Conservation (phyloP, 2,329 filamentous ascomycete species). For the Colletotrichum chlorophyti region DNA sequence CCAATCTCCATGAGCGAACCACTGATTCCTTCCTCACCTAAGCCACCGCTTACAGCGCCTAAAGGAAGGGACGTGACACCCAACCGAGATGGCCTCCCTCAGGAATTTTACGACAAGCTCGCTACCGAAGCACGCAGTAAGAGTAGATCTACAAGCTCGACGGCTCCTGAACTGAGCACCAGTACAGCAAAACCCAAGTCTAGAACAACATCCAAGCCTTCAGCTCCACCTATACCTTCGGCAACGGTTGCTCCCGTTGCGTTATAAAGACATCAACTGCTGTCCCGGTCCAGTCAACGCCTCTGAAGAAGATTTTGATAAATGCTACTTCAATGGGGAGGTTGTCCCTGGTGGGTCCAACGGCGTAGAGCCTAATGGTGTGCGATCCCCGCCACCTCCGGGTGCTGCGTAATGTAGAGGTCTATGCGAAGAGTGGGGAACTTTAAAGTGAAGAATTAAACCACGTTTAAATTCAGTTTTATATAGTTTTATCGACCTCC, state of each 20-base stretch:
- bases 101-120: not conserved
- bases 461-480: too few species aligned
- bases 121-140: not conserved
- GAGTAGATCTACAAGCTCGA: not conserved
- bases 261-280: constrained; percentile 6
- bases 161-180: too few species aligned
- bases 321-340: not conserved
- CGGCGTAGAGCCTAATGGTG: not conserved
- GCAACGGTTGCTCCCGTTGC: not conserved
- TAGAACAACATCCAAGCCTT: not conserved
- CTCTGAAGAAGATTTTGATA: not conserved
- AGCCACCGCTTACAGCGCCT: not conserved
- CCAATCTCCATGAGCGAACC: not conserved
- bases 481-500: too few species aligned
- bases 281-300: not conserved
- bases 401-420: not conserved
- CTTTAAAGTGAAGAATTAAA: too few species aligned
- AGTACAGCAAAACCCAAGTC: not conserved
- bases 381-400: not conserved
- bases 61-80: not conserved
- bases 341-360: not conserved
- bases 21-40: not conserved
- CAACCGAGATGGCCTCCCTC: not conserved
- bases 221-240: too few species aligned
- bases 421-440: not conserved